A percentile compares a stretch with the other conserved stretches of the same genome.
phyloP scores from a whole-genome alignment of 1,139 yeast genomes.

The Hansenula sp. region DNA sequence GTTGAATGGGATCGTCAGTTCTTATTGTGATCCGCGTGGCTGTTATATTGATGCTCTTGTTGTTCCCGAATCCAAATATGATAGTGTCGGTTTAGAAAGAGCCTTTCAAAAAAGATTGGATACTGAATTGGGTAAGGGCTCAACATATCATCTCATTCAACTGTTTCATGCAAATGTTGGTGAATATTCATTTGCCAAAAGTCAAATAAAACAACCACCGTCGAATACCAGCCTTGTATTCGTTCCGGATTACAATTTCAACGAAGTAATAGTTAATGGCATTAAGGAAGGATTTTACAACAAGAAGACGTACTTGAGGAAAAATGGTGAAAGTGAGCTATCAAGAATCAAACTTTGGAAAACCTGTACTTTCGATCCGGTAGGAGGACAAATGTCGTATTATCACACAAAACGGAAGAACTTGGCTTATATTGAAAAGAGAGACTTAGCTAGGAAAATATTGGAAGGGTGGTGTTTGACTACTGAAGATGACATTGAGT shows the following conservation, averaged over 20 bases:
- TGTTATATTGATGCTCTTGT: slow-evolving; percentile 53
- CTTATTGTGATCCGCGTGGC: slow-evolving; percentile 34
- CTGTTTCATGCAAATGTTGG: background rate
- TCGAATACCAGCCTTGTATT: slow-evolving; percentile 36
- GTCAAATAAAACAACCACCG: slow-evolving; percentile 27
- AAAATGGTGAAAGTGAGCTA: slow-evolving; percentile 41
- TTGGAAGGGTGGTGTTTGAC: slow-evolving; percentile 20
- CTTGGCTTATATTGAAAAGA: slow-evolving; percentile 13
- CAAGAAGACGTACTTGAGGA: slow-evolving; percentile 41
- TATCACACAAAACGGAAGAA: slow-evolving; percentile 21
- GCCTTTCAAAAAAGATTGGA: slow-evolving; percentile 44
- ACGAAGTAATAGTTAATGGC: slow-evolving; percentile 49
- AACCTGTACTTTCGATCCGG: slow-evolving; percentile 13
- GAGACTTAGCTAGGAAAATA: slow-evolving; percentile 7
- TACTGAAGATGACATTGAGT: slow-evolving; percentile 16
- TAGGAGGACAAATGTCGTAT: slow-evolving; percentile 21
- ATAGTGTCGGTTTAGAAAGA: slow-evolving; percentile 39
- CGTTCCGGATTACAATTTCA: slow-evolving; percentile 25
- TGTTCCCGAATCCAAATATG: slow-evolving; percentile 37
- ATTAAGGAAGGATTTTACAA: slow-evolving; percentile 47
- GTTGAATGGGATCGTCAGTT: slow-evolving; percentile 45
- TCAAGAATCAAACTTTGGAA: slow-evolving; percentile 31
- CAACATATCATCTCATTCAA: slow-evolving; percentile 5
- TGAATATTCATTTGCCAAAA: slow-evolving; percentile 7
- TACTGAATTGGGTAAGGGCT: background rate